Evolutionary conservation across 2,329 filamentous ascomycete genomes (phyloP), one percentile per base, ranked within the genome.

Genomic region (Fusarium begoniae): DNA sequence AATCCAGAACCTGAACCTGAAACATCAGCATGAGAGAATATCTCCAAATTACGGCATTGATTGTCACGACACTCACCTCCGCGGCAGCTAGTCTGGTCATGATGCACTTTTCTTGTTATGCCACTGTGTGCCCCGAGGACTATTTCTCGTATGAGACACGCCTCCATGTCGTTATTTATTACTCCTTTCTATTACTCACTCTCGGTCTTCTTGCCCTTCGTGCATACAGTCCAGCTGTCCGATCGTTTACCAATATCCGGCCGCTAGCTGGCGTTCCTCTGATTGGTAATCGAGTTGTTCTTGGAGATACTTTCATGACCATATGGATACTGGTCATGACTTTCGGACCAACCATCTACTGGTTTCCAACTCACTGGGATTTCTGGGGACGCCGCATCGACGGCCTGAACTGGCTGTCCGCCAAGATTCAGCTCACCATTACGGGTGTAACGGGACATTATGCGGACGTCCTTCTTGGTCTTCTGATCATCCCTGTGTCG

Each of bases 371-470:
- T 20, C 55, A 47, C 0, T 12, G 45, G 35, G 55, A 47, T 8
- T 6, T 58, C 9, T 58, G 55, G 55, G 55, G 55, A 8, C 11
- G 20, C 11, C 44, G 45, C 13, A 38, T 43, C 6, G 32, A 58
- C 9, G 30, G 30, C n/a, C 24, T 58, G 8, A 7, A 18, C 2
- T 58, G 41, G 55, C 28, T 43, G 18, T 26, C 55, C 9, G 32
- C 55, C 2, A 58, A 58, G 22, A 28, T 58, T 5, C 55, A 58
- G 5, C 55, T 58, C 22, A 58, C 55, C 9, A 47, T 47, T 32
- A 37, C 30, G 30, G 30, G 30, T 5, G 30, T 32, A 13, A 32
- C 30, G 2, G 30, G 30, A 32, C 30, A 32, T 32, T 32, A 32
- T 13, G 30, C 30, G 12, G 30, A 32, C 3, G 30, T 32, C 12